These are phyloP conservation scores for Zopfochytrium polystomum DNA, from an alignment of 371 early-diverging fungal species.

Conservation along the genomic window DNA sequence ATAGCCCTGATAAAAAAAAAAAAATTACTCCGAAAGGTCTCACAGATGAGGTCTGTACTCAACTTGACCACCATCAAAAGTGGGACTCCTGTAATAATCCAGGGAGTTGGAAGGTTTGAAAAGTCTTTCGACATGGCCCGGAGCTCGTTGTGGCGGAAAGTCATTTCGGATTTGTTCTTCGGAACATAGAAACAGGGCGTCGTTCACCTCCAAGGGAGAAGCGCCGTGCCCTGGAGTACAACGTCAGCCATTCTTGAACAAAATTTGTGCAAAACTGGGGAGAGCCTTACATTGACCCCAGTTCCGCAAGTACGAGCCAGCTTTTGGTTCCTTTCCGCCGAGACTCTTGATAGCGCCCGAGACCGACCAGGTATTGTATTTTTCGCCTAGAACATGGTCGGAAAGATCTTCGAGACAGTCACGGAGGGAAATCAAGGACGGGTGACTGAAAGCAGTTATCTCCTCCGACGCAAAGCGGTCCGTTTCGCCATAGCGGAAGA, in stretches of 20 bases:
- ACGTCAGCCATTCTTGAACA: no score
- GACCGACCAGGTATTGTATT: no score
- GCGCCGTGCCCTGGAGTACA: background rate
- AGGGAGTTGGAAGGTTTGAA: conserved; percentile 18
- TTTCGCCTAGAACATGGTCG: conserved; percentile 5
- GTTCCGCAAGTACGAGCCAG: no score
- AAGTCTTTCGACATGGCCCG: conserved; percentile 10
- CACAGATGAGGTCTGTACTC: background rate
- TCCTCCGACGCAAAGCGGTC: conserved; percentile 20
- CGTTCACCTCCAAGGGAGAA: conserved; percentile 9
- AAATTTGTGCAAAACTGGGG: no score
- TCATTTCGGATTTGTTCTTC: conserved; percentile 21
- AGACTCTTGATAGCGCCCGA: no score
- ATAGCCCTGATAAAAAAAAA: background rate
- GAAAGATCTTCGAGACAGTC: conserved; percentile 11
- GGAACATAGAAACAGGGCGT: conserved; percentile 22
- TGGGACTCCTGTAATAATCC: conserved; percentile 21
- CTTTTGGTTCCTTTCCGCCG: no score
- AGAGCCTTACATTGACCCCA: no score
- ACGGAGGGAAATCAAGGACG: conserved; percentile 15
- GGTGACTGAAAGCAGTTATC: conserved; percentile 22
- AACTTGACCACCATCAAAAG: conserved; percentile 5
- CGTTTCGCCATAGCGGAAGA: conserved; percentile 10
- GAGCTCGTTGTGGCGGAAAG: conserved; percentile 15
- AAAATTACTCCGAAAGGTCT: background rate